Conservation (phyloP, 768 basidiomycete genomes). For the Boletellus emodensis region DNA sequence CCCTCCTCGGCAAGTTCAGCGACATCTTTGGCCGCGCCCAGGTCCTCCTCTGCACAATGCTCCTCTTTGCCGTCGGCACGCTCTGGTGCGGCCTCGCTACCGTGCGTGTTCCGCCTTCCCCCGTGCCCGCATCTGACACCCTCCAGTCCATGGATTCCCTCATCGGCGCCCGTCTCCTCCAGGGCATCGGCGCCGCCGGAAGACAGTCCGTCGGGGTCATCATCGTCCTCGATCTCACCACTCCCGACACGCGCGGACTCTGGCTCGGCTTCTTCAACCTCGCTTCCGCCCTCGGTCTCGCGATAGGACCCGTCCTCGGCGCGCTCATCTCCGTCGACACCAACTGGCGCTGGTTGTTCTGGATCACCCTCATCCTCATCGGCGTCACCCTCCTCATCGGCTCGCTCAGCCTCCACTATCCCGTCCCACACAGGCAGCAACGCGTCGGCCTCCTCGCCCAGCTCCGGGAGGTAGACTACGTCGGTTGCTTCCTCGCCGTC, state of each 20-base stretch:
- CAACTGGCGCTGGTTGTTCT: slow-evolving; percentile 47
- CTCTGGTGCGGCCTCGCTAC: slow-evolving; percentile 32
- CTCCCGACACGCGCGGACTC: slow-evolving; percentile 32
- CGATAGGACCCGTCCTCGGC: slow-evolving; percentile 45
- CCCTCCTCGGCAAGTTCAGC: slow-evolving; percentile 32
- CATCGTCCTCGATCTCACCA: slow-evolving; percentile 35
- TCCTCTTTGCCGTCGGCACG: slow-evolving; percentile 33
- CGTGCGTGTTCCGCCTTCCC: slow-evolving; percentile 14
- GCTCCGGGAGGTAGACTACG: slow-evolving; percentile 31
- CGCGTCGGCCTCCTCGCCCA: slow-evolving; percentile 31
- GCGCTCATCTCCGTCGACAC: slow-evolving; percentile 42
- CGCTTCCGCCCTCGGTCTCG: slow-evolving; percentile 39
- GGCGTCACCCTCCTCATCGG: slow-evolving; percentile 27
- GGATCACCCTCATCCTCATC: slow-evolving; percentile 37
- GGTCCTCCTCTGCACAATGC: slow-evolving; percentile 33
- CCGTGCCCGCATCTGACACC: neutral
- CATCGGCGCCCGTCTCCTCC: slow-evolving; percentile 32
- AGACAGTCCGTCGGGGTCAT: slow-evolving; percentile 36
- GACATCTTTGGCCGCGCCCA: slow-evolving; percentile 34
- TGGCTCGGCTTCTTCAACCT: slow-evolving; percentile 36
- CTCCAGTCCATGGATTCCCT: slow-evolving; percentile 33
- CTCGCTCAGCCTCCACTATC: slow-evolving; percentile 27
- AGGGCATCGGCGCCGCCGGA: slow-evolving; percentile 37
- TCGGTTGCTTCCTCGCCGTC: slow-evolving; percentile 28
- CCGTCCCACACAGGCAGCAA: slow-evolving; percentile 32